phyloP scores from a whole-genome alignment of 2,329 filamentous ascomycete species.

The Parasarocladium wereldwijsianum region DNA sequence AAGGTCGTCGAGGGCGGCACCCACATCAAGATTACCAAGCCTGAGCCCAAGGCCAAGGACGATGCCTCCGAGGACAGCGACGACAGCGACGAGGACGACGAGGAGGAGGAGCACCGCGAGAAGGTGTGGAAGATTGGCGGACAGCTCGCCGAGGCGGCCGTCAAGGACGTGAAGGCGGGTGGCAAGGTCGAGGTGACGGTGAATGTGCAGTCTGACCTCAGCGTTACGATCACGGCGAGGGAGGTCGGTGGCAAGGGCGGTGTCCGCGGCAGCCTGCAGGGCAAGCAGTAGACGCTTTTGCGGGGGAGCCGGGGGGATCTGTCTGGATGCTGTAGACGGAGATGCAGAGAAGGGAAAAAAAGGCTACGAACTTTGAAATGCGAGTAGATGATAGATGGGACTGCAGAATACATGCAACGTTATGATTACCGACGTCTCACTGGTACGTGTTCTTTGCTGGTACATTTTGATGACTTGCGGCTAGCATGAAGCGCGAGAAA shows the following conservation, averaged over 20 bases:
- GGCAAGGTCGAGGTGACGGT: conserved; percentile 89
- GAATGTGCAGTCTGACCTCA: conserved; percentile 69
- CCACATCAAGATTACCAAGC: conserved; percentile 87
- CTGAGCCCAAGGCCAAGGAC: conserved; percentile 57
- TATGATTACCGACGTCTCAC: no score
- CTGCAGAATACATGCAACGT: no score
- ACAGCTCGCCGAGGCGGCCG: conserved; percentile 69
- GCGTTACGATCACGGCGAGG: conserved; percentile 64
- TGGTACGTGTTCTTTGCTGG: no score
- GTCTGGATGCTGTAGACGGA: conserved; percentile 3
- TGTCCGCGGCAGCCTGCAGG: conserved; percentile 44
- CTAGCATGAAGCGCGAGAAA: no score
- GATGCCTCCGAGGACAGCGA: conserved; percentile 51
- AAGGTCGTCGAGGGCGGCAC: conserved; percentile 78
- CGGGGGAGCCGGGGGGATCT: no score
- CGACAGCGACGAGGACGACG: conserved; percentile 53
- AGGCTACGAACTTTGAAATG: conserved; percentile 6
- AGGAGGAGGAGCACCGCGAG: conserved; percentile 76
- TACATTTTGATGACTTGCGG: no score
- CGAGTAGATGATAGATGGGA: no score
- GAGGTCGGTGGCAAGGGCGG: conserved; percentile 82
- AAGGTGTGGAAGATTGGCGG: conserved; percentile 84
- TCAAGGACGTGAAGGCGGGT: conserved; percentile 74
- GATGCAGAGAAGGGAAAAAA: conserved; percentile 6
- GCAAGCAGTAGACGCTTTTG: background rate